phyloP scores from a whole-genome alignment of 106 monocot species.

The Dendrobium catenatum region DNA sequence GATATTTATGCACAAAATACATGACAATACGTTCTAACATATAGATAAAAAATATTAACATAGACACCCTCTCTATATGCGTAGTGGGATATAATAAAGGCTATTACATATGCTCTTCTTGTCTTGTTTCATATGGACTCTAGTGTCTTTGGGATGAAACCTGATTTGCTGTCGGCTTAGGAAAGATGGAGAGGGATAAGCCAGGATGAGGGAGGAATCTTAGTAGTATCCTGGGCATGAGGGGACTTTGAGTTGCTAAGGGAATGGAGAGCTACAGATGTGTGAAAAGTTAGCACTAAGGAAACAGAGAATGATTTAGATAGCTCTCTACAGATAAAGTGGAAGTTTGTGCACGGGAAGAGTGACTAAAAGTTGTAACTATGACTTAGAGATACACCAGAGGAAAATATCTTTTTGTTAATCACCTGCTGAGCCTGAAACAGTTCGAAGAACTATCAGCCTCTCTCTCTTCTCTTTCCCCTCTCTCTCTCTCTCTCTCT shows the following conservation, averaged over 20 bases:
- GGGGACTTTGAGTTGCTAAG: conserved; percentile 3
- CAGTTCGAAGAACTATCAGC: background rate
- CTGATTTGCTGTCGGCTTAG: conserved; percentile 24
- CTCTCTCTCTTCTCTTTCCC: background rate
- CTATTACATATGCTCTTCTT: conserved; percentile 7
- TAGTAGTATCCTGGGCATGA: conserved; percentile 33
- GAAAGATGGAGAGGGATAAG: conserved; percentile 18
- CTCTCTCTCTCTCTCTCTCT: background rate
- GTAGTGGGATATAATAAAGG: background rate
- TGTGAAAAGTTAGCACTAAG: background rate
- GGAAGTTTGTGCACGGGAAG: conserved; percentile 9
- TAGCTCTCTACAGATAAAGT: background rate
- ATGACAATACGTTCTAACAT: background rate
- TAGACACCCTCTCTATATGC: background rate
- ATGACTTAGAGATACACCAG: background rate
- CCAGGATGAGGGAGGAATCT: conserved; percentile 30
- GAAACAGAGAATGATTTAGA: background rate
- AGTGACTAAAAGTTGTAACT: background rate
- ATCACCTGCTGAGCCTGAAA: background rate
- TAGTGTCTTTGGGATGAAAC: conserved; percentile 20
- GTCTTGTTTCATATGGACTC: conserved; percentile 31
- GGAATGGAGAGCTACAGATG: background rate
- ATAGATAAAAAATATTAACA: no score
- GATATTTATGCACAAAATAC: background rate
- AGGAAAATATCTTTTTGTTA: no score